Conservation (phyloP, 2,329 filamentous ascomycete genomes). For the Fusarium verticillioides region DNA sequence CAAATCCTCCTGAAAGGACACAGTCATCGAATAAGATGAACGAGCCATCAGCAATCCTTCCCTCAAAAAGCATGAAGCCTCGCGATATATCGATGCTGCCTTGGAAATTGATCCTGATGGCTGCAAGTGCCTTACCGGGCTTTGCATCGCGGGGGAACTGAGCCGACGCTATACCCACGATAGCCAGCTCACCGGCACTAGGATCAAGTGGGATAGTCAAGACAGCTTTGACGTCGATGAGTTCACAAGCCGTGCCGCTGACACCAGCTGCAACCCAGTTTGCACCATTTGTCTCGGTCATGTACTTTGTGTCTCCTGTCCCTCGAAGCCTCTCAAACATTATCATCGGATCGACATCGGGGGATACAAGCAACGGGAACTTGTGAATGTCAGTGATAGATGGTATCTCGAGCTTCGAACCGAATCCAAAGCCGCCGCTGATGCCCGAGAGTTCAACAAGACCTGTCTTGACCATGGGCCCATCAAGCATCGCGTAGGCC, state of each 20-base stretch:
- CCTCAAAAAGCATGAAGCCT: neutral
- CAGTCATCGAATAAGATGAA: neutral
- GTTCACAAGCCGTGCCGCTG: neutral
- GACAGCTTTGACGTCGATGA: rapidly evolving
- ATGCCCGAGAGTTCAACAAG: neutral
- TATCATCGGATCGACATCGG: neutral
- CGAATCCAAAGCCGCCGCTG: neutral
- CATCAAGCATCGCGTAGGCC: neutral
- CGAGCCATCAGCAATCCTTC: neutral
- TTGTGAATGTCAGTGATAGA: neutral
- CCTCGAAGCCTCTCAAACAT: neutral
- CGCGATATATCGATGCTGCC: neutral
- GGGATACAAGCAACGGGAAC: neutral
- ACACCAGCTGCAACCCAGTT: neutral
- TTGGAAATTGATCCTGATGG: neutral
- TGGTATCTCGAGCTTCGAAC: neutral
- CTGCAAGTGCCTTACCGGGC: neutral
- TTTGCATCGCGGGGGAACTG: neutral
- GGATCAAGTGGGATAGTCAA: neutral
- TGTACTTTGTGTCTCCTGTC: neutral
- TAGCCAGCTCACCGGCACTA: neutral
- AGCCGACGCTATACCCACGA: neutral
- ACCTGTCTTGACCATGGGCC: neutral
- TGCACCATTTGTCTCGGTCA: neutral
- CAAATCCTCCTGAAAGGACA: neutral